These are phyloP conservation scores for Echeveria elegans DNA, from an alignment of 164 flowering plant species.

Conservation along the genomic window DNA sequence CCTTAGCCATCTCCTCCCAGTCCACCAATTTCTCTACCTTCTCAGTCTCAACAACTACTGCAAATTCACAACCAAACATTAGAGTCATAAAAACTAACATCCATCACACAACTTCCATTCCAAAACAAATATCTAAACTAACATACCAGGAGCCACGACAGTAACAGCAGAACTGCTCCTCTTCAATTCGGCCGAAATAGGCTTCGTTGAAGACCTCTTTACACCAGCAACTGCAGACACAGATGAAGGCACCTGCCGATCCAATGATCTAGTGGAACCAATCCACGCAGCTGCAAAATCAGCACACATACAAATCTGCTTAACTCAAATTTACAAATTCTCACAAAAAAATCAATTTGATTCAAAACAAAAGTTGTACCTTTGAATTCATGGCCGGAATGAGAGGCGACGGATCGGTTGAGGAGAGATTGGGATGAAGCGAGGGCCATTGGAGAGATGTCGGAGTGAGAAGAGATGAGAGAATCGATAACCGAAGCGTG, in stretches of 20 bases:
- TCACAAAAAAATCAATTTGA: neutral
- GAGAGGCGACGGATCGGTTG: neutral
- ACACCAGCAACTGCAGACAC: neutral
- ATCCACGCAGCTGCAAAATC: neutral
- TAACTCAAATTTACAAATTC: too few relatives aligned
- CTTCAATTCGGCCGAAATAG: neutral
- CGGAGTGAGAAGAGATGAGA: neutral
- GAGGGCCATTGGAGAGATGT: neutral
- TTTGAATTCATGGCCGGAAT: neutral
- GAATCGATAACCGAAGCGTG: too few relatives aligned
- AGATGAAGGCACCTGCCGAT: slow-evolving; percentile 1
- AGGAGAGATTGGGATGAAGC: neutral
- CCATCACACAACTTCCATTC: neutral
- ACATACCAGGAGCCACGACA: slow-evolving; percentile 1
- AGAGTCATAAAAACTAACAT: neutral
- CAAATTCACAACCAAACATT: neutral
- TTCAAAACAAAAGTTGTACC: neutral
- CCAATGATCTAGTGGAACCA: neutral
- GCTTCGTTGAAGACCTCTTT: neutral
- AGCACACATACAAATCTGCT: too few relatives aligned
- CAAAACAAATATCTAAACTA: neutral
- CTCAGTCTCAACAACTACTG: slow-evolving; percentile 35
- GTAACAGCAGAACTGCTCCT: neutral
- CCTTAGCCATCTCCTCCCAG: slow-evolving; percentile 50
- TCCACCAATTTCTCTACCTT: slow-evolving; percentile 35